phyloP scores from a whole-genome alignment of 257 asterid genomes.

The Solanum appendiculatum region DNA sequence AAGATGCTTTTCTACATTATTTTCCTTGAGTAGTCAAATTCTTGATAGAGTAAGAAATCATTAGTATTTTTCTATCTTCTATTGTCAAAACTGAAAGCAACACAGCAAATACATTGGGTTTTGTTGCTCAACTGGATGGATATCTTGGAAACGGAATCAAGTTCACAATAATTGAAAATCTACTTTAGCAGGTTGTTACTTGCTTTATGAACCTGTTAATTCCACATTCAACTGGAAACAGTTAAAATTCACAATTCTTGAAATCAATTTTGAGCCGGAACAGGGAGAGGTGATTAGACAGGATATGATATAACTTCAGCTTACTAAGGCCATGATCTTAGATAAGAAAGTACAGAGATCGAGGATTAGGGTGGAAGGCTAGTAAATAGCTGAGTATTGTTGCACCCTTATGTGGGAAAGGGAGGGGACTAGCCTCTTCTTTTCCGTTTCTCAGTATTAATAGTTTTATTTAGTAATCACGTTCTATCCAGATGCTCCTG shows the following conservation, averaged over 20 bases:
- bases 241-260: neutral
- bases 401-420: neutral
- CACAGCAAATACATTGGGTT: neutral
- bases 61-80: neutral
- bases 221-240: neutral
- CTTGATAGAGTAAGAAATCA: neutral
- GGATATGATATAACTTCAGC: neutral
- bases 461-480: neutral
- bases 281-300: neutral
- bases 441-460: neutral
- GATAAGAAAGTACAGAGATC: neutral
- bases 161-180: neutral
- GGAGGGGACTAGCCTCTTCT: neutral
- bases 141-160: neutral
- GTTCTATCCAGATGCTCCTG: neutral
- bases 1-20: conserved; percentile 10
- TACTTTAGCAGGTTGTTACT: neutral
- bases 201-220: neutral
- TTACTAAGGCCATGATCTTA: neutral
- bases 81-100: neutral
- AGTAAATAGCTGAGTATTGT: neutral
- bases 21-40: neutral
- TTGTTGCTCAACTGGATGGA: neutral
- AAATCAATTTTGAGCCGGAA: neutral
- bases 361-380: neutral